Base-by-base conservation (phyloP, 2,329 filamentous ascomycete genomes). In the Phialophora chinensis region DNA sequence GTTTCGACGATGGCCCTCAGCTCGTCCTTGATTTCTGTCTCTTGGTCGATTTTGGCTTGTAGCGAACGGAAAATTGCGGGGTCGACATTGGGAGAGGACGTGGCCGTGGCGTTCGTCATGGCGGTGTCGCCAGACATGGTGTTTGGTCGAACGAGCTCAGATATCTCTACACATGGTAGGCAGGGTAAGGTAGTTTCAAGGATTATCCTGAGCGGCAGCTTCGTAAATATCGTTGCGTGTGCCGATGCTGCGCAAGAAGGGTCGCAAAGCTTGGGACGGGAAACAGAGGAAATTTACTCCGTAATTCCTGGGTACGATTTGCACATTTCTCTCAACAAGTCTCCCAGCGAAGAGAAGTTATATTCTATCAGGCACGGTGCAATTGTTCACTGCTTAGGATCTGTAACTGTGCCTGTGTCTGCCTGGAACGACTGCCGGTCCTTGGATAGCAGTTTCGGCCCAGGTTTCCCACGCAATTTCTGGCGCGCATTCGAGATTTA, bases 1-100 rank as follows among this genome's bases (percentile, higher is more conserved):
- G 85, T 86, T 76, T 95, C 90, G 53, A 95, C 86, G 73, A 96
- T 91, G 65, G 92, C 88, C 71, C 89, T 87, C 65, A 99, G 86
- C 74, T 91, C 88, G 76, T 98, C 94, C 74, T 91, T 88, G 62
- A 96, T 88, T 62, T 86, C 84, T 8, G 87, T 85, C 77, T 98
- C 95, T 78, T 96, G 90, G 73, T 98, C 95, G 73, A 97, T 92
- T 78, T 93, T 93, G 66, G 86, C 83, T 80, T 97, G 94, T 68
- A 99, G 88, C 73, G 90, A 86, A 75, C 93, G 88, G 79, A 98
- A 97, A 77, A 98, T 91, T 71, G 86, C 85, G 67, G 91, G 90
- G 77, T 96, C 90, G 74, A 95, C 88, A 84, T 90, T 87, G 64
- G 79, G 81, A 60, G 78, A 71, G 63, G 72, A 61, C 71, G 72